Evolutionary conservation across 371 early-diverging fungal genomes (phyloP).

Genomic region (Mucor indicus): DNA sequence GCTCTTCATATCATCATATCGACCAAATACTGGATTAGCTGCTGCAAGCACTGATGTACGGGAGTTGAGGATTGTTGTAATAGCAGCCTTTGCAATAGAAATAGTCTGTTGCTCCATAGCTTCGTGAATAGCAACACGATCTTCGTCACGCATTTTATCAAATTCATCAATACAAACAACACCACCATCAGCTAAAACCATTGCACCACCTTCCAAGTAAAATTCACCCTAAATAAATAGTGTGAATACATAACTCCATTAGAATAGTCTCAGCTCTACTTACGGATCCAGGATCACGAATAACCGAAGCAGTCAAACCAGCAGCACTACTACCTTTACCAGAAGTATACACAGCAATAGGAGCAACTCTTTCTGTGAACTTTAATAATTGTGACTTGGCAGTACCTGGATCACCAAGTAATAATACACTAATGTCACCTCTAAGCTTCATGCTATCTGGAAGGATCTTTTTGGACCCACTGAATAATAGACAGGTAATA

Average conservation of each 20-base stretch:
- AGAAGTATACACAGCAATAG: constrained; percentile 97
- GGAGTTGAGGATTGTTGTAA: constrained; percentile 99
- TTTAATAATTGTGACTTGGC: constrained; percentile 99
- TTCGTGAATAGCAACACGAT: constrained; percentile 99
- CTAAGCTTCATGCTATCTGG: constrained; percentile 97
- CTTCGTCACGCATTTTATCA: constrained; percentile 99
- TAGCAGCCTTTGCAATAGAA: constrained; percentile 99
- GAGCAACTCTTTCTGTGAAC: constrained; percentile 97
- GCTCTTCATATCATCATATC: constrained; percentile 98
- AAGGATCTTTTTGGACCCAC: constrained; percentile 94
- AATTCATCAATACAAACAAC: constrained; percentile 99
- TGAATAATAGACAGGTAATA: constrained; percentile 96
- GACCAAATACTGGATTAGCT: constrained; percentile 99
- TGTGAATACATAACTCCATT: neutral
- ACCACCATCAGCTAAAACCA: constrained; percentile 99
- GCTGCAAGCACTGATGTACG: constrained; percentile 99
- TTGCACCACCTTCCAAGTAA: constrained; percentile 99
- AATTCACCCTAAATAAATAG: constrained; percentile 77
- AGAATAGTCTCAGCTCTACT: constrained; percentile 29
- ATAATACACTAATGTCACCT: constrained; percentile 99
- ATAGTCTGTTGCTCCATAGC: constrained; percentile 99
- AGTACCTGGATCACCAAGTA: constrained; percentile 99
- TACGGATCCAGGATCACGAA: constrained; percentile 84
- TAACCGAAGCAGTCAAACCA: constrained; percentile 98
- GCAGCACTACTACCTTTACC: constrained; percentile 99